Evolutionary conservation across 177 flowering plant genomes (phyloP).

Genomic region (Vitis hybrid): DNA sequence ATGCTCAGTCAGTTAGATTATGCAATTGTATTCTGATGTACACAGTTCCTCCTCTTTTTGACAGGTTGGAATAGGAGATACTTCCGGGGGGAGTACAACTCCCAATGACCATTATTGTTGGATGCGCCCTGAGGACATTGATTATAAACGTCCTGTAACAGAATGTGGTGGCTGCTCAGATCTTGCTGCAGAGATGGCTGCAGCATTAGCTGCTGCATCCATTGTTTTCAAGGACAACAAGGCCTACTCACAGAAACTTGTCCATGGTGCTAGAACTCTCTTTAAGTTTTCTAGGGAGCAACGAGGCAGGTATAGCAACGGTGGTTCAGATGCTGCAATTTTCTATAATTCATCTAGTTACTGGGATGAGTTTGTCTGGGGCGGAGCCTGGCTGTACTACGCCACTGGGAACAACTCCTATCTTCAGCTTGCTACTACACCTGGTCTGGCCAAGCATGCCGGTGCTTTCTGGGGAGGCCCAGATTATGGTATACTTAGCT

Average conservation of each 20-base stretch:
- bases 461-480: slow-evolving; percentile 92
- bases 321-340: slow-evolving; percentile 46
- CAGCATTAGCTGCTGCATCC: slow-evolving; percentile 93
- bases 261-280: slow-evolving; percentile 84
- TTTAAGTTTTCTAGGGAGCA: slow-evolving; percentile 68
- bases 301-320: slow-evolving; percentile 72
- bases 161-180: slow-evolving; percentile 69
- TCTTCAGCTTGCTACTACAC: slow-evolving; percentile 69
- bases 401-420: slow-evolving; percentile 93
- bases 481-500: slow-evolving; percentile 84
- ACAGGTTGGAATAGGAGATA: slow-evolving; percentile 80
- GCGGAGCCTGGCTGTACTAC: slow-evolving; percentile 90
- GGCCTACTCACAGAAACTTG: slow-evolving; percentile 83
- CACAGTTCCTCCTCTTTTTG: neutral
- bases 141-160: slow-evolving; percentile 60
- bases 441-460: slow-evolving; percentile 72
- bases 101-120: slow-evolving; percentile 96
- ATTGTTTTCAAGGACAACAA: slow-evolving; percentile 94
- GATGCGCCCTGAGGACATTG: slow-evolving; percentile 96
- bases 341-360: slow-evolving; percentile 86
- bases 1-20: too few species aligned
- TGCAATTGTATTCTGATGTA: too few species aligned
- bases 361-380: slow-evolving; percentile 96
- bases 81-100: slow-evolving; percentile 51
- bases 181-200: slow-evolving; percentile 97